phyloP scores from a whole-genome alignment of 106 monocot species.

The Alisma plantagoaquatica region DNA sequence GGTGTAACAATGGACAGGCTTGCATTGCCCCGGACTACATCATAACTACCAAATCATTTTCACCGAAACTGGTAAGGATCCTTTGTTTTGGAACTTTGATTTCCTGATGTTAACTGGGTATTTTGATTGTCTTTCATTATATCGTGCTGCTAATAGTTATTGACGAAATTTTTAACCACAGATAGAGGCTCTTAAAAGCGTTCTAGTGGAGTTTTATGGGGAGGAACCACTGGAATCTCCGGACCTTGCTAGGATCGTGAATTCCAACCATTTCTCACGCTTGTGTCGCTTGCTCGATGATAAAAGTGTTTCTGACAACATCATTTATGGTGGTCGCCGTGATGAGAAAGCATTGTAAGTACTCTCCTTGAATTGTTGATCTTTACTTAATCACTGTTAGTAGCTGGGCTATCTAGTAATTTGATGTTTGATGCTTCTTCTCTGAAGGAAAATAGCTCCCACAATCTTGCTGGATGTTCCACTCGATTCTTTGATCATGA shows the following conservation, averaged over 20 bases:
- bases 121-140: neutral
- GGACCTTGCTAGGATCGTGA: conserved; percentile 33
- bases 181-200: conserved; percentile 19
- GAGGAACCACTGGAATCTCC: conserved; percentile 25
- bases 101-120: neutral
- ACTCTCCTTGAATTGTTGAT: neutral
- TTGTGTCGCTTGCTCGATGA: conserved; percentile 21
- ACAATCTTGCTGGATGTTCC: conserved; percentile 28
- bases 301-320: conserved; percentile 18
- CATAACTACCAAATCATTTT: conserved; percentile 22
- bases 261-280: conserved; percentile 26
- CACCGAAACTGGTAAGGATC: conserved; percentile 21
- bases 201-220: conserved; percentile 26
- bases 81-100: too few relatives aligned
- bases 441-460: conserved; percentile 24
- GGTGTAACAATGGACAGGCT: conserved; percentile 33
- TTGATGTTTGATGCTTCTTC: neutral
- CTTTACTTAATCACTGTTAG: neutral
- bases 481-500: conserved; percentile 27
- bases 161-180: conserved; percentile 1
- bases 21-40: conserved; percentile 32
- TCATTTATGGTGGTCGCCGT: conserved; percentile 25
- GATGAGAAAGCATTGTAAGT: conserved; percentile 31
- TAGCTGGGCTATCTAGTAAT: too few relatives aligned
- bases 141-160: neutral